Evolutionary conservation across 768 basidiomycete species (phyloP).

Genomic region (Hydnomerulius pinastri): DNA sequence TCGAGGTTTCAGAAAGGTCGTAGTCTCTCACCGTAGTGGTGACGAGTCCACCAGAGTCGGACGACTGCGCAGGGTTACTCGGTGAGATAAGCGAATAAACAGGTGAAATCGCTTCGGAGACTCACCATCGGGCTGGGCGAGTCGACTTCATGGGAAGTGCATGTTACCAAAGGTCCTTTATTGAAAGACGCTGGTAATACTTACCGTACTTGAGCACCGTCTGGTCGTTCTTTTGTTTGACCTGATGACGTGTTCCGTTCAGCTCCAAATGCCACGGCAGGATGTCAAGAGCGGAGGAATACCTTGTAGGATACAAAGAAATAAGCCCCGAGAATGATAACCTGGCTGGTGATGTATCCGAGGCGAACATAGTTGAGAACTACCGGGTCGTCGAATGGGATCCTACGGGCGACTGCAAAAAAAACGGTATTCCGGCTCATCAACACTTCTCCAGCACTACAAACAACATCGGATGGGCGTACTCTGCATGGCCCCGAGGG

Average conservation of each 20-base stretch:
- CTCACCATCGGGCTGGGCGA: conserved; percentile 72
- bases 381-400: conserved; percentile 88
- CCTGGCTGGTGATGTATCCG: conserved; percentile 77
- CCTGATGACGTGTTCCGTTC: conserved; percentile 44
- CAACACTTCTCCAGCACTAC: neutral
- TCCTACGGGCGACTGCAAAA: conserved; percentile 77
- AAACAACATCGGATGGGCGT: conserved; percentile 10
- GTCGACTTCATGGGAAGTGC: conserved; percentile 63
- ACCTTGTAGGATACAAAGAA: conserved; percentile 80
- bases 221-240: conserved; percentile 94
- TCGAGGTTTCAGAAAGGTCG: conserved; percentile 85
- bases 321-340: conserved; percentile 71
- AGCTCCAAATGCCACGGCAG: neutral
- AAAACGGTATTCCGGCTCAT: neutral
- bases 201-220: conserved; percentile 93
- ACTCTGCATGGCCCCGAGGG: conserved; percentile 94
- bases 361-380: conserved; percentile 81
- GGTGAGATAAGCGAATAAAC: neutral
- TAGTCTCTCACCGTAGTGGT: conserved; percentile 96
- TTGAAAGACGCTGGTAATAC: conserved; percentile 27
- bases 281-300: neutral
- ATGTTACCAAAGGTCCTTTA: conserved; percentile 1
- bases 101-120: neutral
- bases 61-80: conserved; percentile 38
- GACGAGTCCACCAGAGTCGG: conserved; percentile 70